These are phyloP conservation scores for Trichophyton equinum DNA, from an alignment of 2,329 filamentous ascomycete species.

Conservation along the genomic window DNA sequence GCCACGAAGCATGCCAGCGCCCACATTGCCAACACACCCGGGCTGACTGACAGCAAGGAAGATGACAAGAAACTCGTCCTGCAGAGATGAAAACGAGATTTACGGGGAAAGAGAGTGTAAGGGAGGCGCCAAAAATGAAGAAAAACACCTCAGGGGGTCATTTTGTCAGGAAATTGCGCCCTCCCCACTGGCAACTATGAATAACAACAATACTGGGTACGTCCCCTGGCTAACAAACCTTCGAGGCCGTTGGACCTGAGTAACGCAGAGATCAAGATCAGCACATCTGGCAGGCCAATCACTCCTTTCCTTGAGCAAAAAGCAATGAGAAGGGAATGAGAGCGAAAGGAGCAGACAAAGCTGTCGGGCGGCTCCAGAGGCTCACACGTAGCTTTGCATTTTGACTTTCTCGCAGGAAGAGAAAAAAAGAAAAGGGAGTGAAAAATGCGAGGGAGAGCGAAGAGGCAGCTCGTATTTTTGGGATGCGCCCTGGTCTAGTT, in stretches of 20 bases:
- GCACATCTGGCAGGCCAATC: not conserved
- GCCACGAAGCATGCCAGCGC: not conserved
- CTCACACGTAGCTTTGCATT: not conserved
- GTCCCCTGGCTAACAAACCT: too few relatives aligned
- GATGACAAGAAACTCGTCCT: not conserved
- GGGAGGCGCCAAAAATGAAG: not conserved
- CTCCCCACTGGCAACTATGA: not conserved
- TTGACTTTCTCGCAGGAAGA: not conserved
- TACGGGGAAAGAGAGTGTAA: too few relatives aligned
- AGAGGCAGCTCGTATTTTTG: not conserved
- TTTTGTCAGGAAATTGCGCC: not conserved
- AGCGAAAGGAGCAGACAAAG: not conserved
- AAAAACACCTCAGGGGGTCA: not conserved
- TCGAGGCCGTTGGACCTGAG: too few relatives aligned
- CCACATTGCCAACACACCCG: not conserved
- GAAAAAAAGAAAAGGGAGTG: not conserved
- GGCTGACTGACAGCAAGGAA: not conserved
- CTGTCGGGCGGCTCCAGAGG: not conserved
- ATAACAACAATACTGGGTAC: not conserved
- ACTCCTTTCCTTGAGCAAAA: not conserved
- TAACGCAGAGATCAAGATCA: too few relatives aligned
- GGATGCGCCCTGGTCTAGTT: not conserved
- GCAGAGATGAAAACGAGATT: not conserved
- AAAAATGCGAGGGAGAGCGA: not conserved
- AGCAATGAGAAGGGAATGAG: not conserved